Base-by-base conservation (phyloP, 1,284 basidiomycete species). In the Golubevia sp. region DNA sequence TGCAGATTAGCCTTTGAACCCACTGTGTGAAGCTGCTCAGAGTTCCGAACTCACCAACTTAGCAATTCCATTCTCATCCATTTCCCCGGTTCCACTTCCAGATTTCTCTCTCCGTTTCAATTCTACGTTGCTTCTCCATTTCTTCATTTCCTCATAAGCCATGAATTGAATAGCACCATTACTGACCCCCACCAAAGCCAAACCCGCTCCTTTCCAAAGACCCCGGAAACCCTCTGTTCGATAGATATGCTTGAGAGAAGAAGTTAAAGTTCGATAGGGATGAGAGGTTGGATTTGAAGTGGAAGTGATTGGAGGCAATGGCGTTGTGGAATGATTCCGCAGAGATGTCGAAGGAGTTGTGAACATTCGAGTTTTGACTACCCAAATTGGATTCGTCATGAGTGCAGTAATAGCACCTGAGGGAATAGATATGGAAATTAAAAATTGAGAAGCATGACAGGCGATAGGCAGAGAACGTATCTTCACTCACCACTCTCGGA, bases 351-450 rank as follows among this genome's bases (percentile, higher is more conserved):
- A 54, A 24, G 25, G 8, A 24, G 38, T 92, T 1, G 94, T 94
- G 79, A 98, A 99, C 90, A 99, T 96, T 64, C 96, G 89, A 5
- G 97, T 96, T 86, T 97, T 94, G 66, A 99, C 92, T 11, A 99
- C 93, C 96, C 96, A 99, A 74, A 99, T 90, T 0, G 97, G 97
- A 84, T 99, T 99, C 6, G 97, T 99, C 84, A 97, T 88, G 67
- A 98, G 87, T 0, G 96, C 94, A 1, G 95, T 97, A 30, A 91
- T 90, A 5, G 94, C 92, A 85, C 93, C 93, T 95, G 80, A 20
- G 11, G 27, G 48, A n/a, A 26, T 34, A 44, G 49, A 64, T 44
- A 27, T 60, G 8, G 23, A 56, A 49, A 49, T 49, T 15, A 49
- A n/a, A n/a, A 49, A 44, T 59, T 44, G 51, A 52, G 58, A 34